These are phyloP conservation scores for Pseudogymnoascus verrucosus DNA, from an alignment of 2,329 filamentous ascomycete genomes.

Conservation along the genomic window DNA sequence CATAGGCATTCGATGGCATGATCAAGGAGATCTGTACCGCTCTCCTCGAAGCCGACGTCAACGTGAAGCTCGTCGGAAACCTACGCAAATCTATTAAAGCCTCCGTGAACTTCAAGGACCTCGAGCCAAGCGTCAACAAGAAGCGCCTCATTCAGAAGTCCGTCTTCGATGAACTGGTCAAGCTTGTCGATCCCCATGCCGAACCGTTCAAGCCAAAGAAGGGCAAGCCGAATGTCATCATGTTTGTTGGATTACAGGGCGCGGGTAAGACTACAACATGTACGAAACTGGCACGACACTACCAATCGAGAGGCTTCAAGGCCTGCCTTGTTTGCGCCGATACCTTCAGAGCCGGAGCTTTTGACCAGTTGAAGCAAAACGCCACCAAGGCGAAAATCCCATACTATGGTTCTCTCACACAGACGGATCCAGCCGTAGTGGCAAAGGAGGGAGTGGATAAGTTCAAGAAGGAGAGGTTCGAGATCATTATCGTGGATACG, in stretches of 20 bases:
- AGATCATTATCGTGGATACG: constrained; percentile 97
- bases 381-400: constrained; percentile 98
- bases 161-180: constrained; percentile 93
- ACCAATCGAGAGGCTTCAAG: constrained; percentile 87
- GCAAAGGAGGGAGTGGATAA: constrained; percentile 95
- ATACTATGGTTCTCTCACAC: constrained; percentile 93
- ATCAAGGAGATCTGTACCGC: constrained; percentile 96
- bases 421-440: constrained; percentile 90
- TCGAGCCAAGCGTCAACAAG: constrained; percentile 90
- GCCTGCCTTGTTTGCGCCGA: constrained; percentile 93
- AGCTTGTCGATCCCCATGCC: constrained; percentile 89
- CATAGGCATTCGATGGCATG: constrained; percentile 90
- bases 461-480: constrained; percentile 97
- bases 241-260: constrained; percentile 98
- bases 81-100: constrained; percentile 88
- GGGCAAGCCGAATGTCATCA: constrained; percentile 92
- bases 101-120: constrained; percentile 89
- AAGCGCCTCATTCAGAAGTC: constrained; percentile 96
- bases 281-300: constrained; percentile 92
- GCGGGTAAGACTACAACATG: constrained; percentile 97
- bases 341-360: constrained; percentile 96
- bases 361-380: constrained; percentile 98
- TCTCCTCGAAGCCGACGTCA: constrained; percentile 93
- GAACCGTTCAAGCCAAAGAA: constrained; percentile 97
- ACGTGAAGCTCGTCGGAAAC: constrained; percentile 83